Conservation (phyloP, 345 rosid genomes). For the Pugionium dolabratum region DNA sequence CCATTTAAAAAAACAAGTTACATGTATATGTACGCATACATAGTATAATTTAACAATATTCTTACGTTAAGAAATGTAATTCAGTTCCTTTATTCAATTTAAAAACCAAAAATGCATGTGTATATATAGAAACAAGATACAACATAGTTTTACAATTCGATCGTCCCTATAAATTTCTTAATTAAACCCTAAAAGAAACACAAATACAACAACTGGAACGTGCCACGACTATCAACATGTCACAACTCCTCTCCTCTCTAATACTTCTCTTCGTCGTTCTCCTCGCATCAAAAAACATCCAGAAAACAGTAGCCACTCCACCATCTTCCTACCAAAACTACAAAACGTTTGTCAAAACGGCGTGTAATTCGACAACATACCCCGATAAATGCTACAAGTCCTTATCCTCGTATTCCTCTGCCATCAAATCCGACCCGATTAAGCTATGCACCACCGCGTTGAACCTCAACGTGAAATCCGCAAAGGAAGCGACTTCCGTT, state of each 20-base stretch:
- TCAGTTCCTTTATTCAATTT: neutral
- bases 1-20: conserved; percentile 3
- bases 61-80: conserved; percentile 4
- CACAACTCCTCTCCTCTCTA: conserved; percentile 28
- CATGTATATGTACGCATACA: neutral
- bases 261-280: conserved; percentile 24
- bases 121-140: conserved; percentile 23
- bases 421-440: conserved; percentile 46
- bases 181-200: conserved; percentile 8
- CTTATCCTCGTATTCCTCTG: conserved; percentile 37
- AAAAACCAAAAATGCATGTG: neutral
- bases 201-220: conserved; percentile 4
- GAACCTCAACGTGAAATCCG: conserved; percentile 46
- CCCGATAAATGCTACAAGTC: conserved; percentile 57
- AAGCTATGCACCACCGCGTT: conserved; percentile 60
- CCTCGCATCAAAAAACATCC: conserved; percentile 12
- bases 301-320: conserved; percentile 34
- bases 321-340: conserved; percentile 38
- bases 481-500: conserved; percentile 35
- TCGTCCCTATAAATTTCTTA: conserved; percentile 1
- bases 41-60: neutral
- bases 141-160: conserved; percentile 15
- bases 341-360: conserved; percentile 51
- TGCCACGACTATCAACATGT: conserved; percentile 18
- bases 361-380: conserved; percentile 57